Evolutionary conservation across 176 grass and related monocot genomes (phyloP).

Genomic region (Hordeum vulgare): MorexV3_pseudomolecules_assembly NC_058522.1:459447325-459447824

Average conservation of each 20-base stretch:
- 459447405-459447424: background rate
- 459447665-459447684: background rate
- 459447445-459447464: constrained; percentile 1
- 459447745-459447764: background rate
- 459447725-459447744: background rate
- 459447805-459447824: constrained; percentile 79
- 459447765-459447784: constrained; percentile 13
- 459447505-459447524: background rate
- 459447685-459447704: background rate
- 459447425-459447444: background rate
- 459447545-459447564: background rate
- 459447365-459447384: background rate
- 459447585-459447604: background rate
- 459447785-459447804: constrained; percentile 61
- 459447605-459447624: background rate
- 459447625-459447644: background rate
- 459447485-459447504: background rate
- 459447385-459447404: background rate
- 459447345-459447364: background rate
- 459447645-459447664: background rate
- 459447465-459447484: background rate
- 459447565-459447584: background rate
- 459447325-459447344: background rate
- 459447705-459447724: background rate
- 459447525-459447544: background rate